Evolutionary conservation across 2,329 filamentous ascomycete species (phyloP).

Genomic region (Penicillium brevicompactum): DNA sequence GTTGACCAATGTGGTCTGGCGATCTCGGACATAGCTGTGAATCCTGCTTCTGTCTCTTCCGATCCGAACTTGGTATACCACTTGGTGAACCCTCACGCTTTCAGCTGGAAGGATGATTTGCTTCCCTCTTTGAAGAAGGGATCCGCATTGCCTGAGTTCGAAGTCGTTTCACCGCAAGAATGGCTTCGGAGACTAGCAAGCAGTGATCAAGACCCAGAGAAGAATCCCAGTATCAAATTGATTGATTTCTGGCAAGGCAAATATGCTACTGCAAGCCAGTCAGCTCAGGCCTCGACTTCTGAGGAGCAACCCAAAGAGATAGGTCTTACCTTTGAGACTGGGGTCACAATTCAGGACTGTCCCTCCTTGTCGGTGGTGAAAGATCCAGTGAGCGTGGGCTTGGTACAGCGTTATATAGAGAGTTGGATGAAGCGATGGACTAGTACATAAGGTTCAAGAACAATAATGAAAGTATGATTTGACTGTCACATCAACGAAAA

Average conservation of each 20-base stretch:
- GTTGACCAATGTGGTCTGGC: constrained; percentile 42
- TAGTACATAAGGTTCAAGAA: constrained; percentile 1
- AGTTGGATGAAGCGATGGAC: constrained; percentile 22
- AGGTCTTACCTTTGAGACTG: constrained; percentile 18
- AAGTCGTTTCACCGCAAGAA: constrained; percentile 32
- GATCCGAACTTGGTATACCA: constrained; percentile 48
- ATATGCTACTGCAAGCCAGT: constrained; percentile 36
- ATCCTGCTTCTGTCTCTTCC: constrained; percentile 19
- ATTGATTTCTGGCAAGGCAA: constrained; percentile 57
- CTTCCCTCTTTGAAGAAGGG: constrained; percentile 33
- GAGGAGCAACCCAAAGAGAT: not conserved
- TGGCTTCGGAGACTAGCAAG: constrained; percentile 41
- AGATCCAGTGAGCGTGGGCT: constrained; percentile 16
- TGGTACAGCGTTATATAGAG: constrained; percentile 21
- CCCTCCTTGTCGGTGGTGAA: constrained; percentile 15
- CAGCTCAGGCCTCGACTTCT: not conserved
- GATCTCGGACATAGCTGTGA: constrained; percentile 39
- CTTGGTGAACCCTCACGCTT: constrained; percentile 52
- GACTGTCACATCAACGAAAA: not conserved
- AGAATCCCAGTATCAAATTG: constrained; percentile 57
- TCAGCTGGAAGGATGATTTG: constrained; percentile 40
- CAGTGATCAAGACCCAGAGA: constrained; percentile 51
- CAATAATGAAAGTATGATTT: not conserved
- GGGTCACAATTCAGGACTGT: constrained; percentile 17
- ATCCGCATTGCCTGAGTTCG: constrained; percentile 33